Conservation (phyloP, 805 yeast genomes). For the Cephaloascus albidus region DNA sequence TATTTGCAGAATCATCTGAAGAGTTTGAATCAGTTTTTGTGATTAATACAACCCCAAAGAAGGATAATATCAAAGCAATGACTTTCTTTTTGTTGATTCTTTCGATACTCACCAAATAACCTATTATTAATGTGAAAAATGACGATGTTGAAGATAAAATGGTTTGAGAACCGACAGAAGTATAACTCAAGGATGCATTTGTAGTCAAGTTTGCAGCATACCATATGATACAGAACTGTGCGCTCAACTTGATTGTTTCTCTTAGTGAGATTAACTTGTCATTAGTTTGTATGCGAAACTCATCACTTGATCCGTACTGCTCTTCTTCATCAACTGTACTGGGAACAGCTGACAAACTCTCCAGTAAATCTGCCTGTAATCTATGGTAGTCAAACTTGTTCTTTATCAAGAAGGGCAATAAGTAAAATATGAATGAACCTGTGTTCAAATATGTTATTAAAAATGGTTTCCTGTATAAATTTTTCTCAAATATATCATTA, state of each 20-base stretch:
- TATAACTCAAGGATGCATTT: conserved; percentile 78
- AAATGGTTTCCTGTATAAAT: conserved; percentile 78
- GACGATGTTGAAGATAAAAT: conserved; percentile 88
- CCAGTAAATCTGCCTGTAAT: not conserved
- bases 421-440: conserved; percentile 69
- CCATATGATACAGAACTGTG: conserved; percentile 85
- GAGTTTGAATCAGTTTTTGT: conserved; percentile 55
- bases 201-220: conserved; percentile 82
- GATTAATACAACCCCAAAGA: conserved; percentile 73
- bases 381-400: not conserved
- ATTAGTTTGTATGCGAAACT: not conserved
- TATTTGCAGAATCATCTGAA: conserved; percentile 8
- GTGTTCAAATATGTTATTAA: conserved; percentile 90
- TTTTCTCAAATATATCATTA: conserved; percentile 63
- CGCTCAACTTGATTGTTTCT: conserved; percentile 68
- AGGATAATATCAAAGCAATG: conserved; percentile 59
- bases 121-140: conserved; percentile 82
- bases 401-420: conserved; percentile 45
- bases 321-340: conserved; percentile 1
- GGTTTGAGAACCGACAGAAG: conserved; percentile 92
- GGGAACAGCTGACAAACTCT: not conserved
- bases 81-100: conserved; percentile 54
- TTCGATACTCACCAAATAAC: conserved; percentile 67
- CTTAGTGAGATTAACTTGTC: conserved; percentile 23
- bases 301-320: not conserved